phyloP scores from a whole-genome alignment of 306 rosid genomes.

The Lathyrus aphaca region DNA sequence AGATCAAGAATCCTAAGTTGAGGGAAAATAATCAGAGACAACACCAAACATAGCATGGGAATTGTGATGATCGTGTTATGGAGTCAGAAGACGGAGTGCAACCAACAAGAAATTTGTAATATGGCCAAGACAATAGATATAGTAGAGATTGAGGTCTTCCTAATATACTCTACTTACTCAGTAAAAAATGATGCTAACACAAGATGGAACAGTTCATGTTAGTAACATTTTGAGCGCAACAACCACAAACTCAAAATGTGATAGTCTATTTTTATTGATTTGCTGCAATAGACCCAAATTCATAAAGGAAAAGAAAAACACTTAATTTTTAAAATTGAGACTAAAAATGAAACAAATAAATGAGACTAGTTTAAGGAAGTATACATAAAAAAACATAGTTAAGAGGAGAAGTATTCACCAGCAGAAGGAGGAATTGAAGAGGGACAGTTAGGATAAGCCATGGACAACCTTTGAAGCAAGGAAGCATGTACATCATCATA shows the following conservation, averaged over 20 bases:
- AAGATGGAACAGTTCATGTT: not conserved
- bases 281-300: not conserved
- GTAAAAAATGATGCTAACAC: not conserved
- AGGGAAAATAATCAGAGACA: no score
- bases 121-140: no score
- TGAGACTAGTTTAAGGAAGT: not conserved
- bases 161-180: not conserved
- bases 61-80: no score
- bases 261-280: not conserved
- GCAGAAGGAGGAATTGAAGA: conserved; percentile 54
- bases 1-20: no score
- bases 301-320: not conserved
- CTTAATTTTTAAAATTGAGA: not conserved
- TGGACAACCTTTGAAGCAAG: conserved; percentile 62
- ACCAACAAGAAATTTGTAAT: no score
- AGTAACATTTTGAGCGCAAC: not conserved
- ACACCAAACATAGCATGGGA: no score
- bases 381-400: not conserved
- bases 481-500: conserved; percentile 50
- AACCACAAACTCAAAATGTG: not conserved
- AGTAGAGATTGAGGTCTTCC: no score
- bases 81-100: no score
- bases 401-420: conserved; percentile 39
- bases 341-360: not conserved
- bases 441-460: conserved; percentile 61